Percentiles rank a stretch among this genome's conserved stretches.
These are phyloP conservation scores for Alternaria triticina DNA, from an alignment of 2,329 filamentous ascomycete species.

Conservation along the genomic window DNA sequence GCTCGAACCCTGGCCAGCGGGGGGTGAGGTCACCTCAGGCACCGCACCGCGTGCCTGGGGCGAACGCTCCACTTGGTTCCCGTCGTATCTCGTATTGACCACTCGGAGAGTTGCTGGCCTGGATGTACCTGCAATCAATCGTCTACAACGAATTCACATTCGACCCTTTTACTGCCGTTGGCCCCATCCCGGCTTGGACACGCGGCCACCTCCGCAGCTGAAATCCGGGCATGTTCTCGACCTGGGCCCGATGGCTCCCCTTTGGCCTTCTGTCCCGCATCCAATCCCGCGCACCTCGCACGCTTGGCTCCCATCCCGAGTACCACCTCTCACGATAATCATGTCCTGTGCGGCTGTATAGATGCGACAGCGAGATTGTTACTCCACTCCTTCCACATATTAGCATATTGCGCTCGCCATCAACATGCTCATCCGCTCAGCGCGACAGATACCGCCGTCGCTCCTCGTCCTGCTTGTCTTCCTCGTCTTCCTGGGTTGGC, in stretches of 20 bases:
- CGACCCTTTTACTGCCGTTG: background rate
- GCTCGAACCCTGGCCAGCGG: background rate
- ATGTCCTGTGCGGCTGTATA: constrained; percentile 6
- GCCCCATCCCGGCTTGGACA: background rate
- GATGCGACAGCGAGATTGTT: constrained; percentile 5
- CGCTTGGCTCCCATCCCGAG: constrained; percentile 22
- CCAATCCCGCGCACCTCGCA: constrained; percentile 25
- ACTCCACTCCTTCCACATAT: background rate
- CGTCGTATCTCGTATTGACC: background rate
- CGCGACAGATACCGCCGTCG: constrained; percentile 28
- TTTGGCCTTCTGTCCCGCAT: constrained; percentile 16
- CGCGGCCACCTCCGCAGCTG: background rate
- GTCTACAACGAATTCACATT: background rate
- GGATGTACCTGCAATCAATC: background rate
- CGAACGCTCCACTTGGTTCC: constrained; percentile 3
- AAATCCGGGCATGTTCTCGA: constrained; percentile 11
- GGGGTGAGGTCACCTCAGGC: background rate
- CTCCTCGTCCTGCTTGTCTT: constrained; percentile 34
- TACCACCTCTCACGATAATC: constrained; percentile 17
- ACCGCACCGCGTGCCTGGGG: background rate
- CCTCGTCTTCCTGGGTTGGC: constrained; percentile 41
- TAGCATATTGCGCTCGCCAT: background rate
- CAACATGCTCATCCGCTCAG: constrained; percentile 38
- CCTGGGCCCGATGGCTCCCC: constrained; percentile 8
- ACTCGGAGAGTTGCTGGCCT: background rate